A percentile compares a stretch with the other conserved stretches of the same genome.
These are phyloP conservation scores for Prunus fruticosa DNA, from an alignment of 306 rosid species.

Conservation along the genomic window DNA sequence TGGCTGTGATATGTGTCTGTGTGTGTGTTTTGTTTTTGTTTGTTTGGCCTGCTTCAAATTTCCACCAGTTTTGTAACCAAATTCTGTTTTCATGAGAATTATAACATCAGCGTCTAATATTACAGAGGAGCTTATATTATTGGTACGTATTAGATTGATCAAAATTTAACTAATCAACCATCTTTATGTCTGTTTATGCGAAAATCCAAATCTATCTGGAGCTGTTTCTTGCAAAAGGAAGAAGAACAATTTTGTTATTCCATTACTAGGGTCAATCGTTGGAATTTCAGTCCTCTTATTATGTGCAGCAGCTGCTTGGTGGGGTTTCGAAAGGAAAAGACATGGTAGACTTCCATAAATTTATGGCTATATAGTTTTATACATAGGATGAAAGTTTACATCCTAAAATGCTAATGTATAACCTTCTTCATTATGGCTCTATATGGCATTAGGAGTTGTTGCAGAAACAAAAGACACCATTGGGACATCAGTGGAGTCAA, in stretches of 20 bases:
- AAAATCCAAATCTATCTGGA: constrained; percentile 31
- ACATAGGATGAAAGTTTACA: no score
- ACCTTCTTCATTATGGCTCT: neutral
- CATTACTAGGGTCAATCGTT: constrained; percentile 35
- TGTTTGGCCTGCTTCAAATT: neutral
- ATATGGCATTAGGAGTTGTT: neutral
- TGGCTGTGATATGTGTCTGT: neutral
- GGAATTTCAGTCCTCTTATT: constrained; percentile 30
- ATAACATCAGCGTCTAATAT: neutral
- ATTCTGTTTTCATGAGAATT: neutral
- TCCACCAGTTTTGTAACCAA: no score
- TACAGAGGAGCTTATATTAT: neutral
- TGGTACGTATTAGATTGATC: neutral
- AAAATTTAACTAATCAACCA: neutral
- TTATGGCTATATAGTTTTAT: no score
- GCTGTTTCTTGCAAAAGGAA: constrained; percentile 32
- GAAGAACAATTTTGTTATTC: constrained; percentile 21
- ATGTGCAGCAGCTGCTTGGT: constrained; percentile 12
- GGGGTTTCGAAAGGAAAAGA: constrained; percentile 13
- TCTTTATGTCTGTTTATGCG: constrained; percentile 24
- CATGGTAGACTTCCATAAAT: neutral
- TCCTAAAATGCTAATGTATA: no score
- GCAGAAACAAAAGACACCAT: neutral
- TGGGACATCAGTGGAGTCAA: constrained; percentile 20
- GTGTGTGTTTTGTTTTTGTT: no score